Percentiles rank a stretch among this genome's conserved stretches.
phyloP scores from a whole-genome alignment of 1,139 yeast species.

The Saccharomyces hybrid region DNA sequence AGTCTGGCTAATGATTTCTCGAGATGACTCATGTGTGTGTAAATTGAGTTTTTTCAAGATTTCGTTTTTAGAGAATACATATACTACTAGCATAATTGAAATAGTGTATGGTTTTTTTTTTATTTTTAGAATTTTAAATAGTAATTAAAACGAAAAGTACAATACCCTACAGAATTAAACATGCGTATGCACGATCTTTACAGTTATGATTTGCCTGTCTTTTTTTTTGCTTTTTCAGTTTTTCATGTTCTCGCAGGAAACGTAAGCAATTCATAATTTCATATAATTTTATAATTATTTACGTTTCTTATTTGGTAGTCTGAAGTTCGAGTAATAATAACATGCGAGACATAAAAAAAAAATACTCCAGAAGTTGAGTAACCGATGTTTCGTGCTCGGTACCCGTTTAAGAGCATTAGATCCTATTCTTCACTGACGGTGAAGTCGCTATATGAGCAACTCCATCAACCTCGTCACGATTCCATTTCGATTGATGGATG shows the following conservation, averaged over 20 bases:
- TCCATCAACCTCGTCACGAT: slow-evolving; percentile 5
- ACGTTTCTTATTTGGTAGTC: too few species aligned
- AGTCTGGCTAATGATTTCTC: background rate
- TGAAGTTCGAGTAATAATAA: too few species aligned
- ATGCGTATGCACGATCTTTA: background rate
- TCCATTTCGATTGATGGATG: slow-evolving; percentile 46
- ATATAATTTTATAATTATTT: too few species aligned
- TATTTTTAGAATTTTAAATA: background rate
- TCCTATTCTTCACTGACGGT: slow-evolving; percentile 7
- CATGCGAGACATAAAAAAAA: too few species aligned
- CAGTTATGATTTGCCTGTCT: too few species aligned
- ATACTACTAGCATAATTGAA: too few species aligned
- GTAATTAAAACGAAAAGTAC: background rate
- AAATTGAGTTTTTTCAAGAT: background rate
- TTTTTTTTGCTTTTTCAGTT: too few species aligned
- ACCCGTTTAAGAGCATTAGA: background rate
- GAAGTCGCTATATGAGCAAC: slow-evolving; percentile 10
- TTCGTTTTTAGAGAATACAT: background rate
- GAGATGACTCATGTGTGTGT: slow-evolving; percentile 1
- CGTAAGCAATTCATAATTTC: too few species aligned
- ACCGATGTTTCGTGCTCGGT: too few species aligned
- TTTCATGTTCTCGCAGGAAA: too few species aligned
- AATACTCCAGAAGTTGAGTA: too few species aligned
- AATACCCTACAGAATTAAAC: background rate
- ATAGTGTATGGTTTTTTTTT: background rate